Conservation (phyloP, 495 filamentous ascomycete genomes). For the Aspergillus affinis region DNA sequence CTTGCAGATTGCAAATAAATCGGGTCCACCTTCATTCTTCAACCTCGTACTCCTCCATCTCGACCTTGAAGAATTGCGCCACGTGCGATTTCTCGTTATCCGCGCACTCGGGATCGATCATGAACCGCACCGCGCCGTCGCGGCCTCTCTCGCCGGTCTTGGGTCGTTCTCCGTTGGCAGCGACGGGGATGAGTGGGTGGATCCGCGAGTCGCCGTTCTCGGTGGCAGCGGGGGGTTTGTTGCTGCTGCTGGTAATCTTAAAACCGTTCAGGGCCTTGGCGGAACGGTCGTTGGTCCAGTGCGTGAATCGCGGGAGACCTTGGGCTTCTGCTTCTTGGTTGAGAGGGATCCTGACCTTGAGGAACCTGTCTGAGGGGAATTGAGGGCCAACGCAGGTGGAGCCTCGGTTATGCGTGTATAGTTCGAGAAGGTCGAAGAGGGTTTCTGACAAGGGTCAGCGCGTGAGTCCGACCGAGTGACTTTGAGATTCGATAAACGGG, state of each 20-base stretch:
- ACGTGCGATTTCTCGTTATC: slow-evolving; percentile 67
- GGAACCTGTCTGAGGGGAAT: slow-evolving; percentile 71
- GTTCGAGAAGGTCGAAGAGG: slow-evolving; percentile 80
- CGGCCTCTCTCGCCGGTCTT: slow-evolving; percentile 53
- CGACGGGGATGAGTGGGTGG: slow-evolving; percentile 34
- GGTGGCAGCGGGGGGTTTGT: slow-evolving; percentile 3
- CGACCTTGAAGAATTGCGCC: slow-evolving; percentile 65
- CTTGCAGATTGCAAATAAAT: background rate
- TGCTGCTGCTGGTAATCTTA: slow-evolving; percentile 17
- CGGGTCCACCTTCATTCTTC: slow-evolving; percentile 27
- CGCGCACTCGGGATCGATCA: slow-evolving; percentile 79
- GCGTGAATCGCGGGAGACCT: slow-evolving; percentile 54
- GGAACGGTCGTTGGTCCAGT: slow-evolving; percentile 27
- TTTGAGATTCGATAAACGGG: background rate
- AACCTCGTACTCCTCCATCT: slow-evolving; percentile 67
- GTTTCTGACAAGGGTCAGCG: slow-evolving; percentile 55
- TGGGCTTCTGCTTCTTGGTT: slow-evolving; percentile 69
- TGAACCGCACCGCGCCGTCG: slow-evolving; percentile 83
- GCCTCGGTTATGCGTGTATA: slow-evolving; percentile 78
- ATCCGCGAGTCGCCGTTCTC: background rate
- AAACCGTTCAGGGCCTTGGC: slow-evolving; percentile 26
- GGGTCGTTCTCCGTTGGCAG: slow-evolving; percentile 48
- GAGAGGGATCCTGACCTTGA: slow-evolving; percentile 78
- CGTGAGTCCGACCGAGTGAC: background rate
- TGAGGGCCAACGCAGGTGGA: slow-evolving; percentile 69